Base-by-base conservation (phyloP, 371 early-diverging fungal genomes). In the Apophysomyces variabilis region DNA sequence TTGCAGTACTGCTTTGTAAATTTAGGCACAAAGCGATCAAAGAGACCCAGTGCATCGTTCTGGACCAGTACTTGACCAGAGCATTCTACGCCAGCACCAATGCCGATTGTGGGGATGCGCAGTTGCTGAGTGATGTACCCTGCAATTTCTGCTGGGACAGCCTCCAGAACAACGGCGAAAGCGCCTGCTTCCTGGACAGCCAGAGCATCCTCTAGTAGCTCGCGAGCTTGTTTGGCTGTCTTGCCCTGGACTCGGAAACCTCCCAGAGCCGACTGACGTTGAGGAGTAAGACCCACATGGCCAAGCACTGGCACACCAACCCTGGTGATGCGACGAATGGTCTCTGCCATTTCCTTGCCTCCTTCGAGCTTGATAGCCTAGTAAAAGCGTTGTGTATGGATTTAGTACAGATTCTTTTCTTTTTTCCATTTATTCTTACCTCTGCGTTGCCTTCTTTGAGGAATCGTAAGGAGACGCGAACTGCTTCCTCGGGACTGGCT, bases 201-300 rank as follows among this genome's bases (percentile, higher is more conserved):
- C 41, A 93, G 70, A 1, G 99, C 97, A 66, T 96, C 96, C 38
- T 90, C 87, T 4, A 99, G 66, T 60, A 97, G 78, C 0, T 71
- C 69, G 59, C 87, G 66, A 1, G 95, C 95, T 81, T 89, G 75
- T 35, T 88, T 86, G 0, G 88, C 85, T 1, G 96, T 91, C 70
- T 94, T 95, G 46, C 96, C 97, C 73, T 98, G 97, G 13, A 96
- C 95, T 47, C 89, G 86, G 78, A 91, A 98, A 7, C 97, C 98
- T 58, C 98, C 96, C 63, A 97, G 72, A 5, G 91, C 81, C 39
- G 90, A 85, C 54, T 90, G 90, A 6, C 95, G 84, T 77, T 99
- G 99, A 36, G 99, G 99, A 6, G 96, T 97, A 62, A 99, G 74
- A 0, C 99, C 98, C 58, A 98, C 88, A 65, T 97, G 97, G 0